A percentile compares a stretch with the other conserved stretches of the same genome.
These are phyloP conservation scores for Colletotrichum noveboracense DNA, from an alignment of 2,329 filamentous ascomycete species.

Conservation along the genomic window DNA sequence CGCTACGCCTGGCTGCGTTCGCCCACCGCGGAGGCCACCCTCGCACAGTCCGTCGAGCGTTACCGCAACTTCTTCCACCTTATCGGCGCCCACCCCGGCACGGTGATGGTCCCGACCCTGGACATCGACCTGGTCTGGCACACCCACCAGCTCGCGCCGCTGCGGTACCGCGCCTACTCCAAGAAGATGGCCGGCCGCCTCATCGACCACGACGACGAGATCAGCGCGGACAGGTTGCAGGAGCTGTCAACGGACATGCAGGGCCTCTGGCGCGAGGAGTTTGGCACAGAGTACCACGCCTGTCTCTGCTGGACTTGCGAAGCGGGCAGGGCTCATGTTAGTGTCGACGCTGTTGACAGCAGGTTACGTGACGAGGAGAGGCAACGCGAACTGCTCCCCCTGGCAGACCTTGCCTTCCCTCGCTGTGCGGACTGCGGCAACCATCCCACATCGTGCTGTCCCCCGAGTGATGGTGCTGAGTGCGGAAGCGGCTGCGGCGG, in stretches of 20 bases:
- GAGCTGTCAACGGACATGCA: slow-evolving; percentile 33
- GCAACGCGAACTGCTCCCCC: not conserved
- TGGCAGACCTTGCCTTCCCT: not conserved
- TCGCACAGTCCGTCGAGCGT: slow-evolving; percentile 37
- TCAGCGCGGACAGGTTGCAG: slow-evolving; percentile 29
- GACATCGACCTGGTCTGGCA: slow-evolving; percentile 50
- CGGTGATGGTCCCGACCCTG: slow-evolving; percentile 41
- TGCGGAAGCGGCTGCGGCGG: slow-evolving; percentile 15
- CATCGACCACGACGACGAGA: slow-evolving; percentile 45
- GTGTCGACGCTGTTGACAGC: not conserved
- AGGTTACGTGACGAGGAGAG: not conserved
- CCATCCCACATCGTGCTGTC: slow-evolving; percentile 2
- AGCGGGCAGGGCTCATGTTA: slow-evolving; percentile 24
- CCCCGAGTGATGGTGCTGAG: not conserved
- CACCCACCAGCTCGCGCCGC: slow-evolving; percentile 43
- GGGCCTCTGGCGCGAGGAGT: slow-evolving; percentile 32
- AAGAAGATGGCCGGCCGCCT: slow-evolving; percentile 26
- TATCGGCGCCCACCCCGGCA: slow-evolving; percentile 30
- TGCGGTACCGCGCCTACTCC: slow-evolving; percentile 27
- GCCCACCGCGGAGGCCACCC: slow-evolving; percentile 36
- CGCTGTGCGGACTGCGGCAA: slow-evolving; percentile 7
- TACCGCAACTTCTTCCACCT: slow-evolving; percentile 44
- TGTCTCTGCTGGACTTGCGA: slow-evolving; percentile 45
- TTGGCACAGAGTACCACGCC: slow-evolving; percentile 37
- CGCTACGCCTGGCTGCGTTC: slow-evolving; percentile 42